Evolutionary conservation across 768 basidiomycete genomes (phyloP), one percentile per base, ranked within the genome.

Genomic region (Cystobasidiopsis lactophilus): DNA sequence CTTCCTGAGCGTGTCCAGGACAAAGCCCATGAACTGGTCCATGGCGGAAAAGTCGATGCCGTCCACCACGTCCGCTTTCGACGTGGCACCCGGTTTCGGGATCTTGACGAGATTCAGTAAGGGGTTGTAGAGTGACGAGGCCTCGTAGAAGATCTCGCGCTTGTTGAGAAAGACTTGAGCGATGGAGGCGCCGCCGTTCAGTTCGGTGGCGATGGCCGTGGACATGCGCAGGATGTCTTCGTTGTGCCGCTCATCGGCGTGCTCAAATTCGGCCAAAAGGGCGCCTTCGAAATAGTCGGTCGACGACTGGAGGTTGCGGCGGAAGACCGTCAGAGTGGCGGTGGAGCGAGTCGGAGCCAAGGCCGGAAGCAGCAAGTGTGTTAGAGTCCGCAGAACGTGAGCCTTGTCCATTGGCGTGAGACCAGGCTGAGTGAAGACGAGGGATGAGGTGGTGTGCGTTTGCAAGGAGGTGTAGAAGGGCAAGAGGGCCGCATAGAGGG

Each of bases 81-180:
- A 55, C 9, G 60, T 54, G 3, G 59, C 56, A n/a, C 59, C 58
- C 24, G 62, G 58, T 49, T 66, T 67, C 19, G 18, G 9, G 23
- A 35, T 9, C 7, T 26, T 18, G 5, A 65, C 66, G 27, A 70
- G 64, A 67, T 96, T 98, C 55, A 80, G 77, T 51, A 81, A 64
- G 0, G 88, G 75, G 57, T 81, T 74, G 80, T 84, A 88, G 45
- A 50, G 74, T 72, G 33, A 35, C 5, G 74, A 77, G 53, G 76
- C 75, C 57, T 86, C 80, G 66, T 91, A 95, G 60, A 96, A 86
- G 21, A 95, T 78, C 65, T 91, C 88, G 41, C 82, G 71, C 69
- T 91, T 89, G 68, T 98, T 89, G 1, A 83, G 79, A 85, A 91
- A 98, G 18, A 89, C 79, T 58, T 85, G 80, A 0, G 84, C 84